Evolutionary conservation across 257 asterid species (phyloP), one percentile per base, ranked within the genome.

Genomic region (Oldenlandia corymbosa): DNA sequence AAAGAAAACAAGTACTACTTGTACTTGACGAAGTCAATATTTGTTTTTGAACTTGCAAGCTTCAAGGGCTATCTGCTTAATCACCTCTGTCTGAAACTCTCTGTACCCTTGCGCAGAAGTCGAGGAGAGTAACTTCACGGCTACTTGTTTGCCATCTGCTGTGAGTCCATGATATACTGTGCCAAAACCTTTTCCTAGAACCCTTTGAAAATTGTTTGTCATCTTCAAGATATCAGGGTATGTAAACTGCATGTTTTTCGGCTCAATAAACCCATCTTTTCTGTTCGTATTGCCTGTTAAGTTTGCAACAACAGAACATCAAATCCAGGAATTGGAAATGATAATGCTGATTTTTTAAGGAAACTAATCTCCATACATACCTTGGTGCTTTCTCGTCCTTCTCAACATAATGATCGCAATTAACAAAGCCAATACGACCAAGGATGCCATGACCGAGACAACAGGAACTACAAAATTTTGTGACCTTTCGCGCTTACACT

Each of bases 151-250:
- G 43, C 64, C 71, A 49, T 45, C 64, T 42, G 60, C n/a, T 42
- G 67, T n/a, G 6, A 17, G 4, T 4, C 90, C 81, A 30, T 28
- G 69, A 62, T 80, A 83, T 7, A 83, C 90, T 9, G 60, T 58
- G 20, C 87, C 85, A 54, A 78, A 78, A 49, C 85, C 87, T 67
- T 59, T 51, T 5, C 85, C 87, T 10, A 80, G 24, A 69, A 74
- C 37, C 39, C 37, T 76, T 37, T 58, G 69, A 51, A 72, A 69
- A 62, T 73, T 65, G 57, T 65, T 62, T 31, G 76, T 74, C 10
- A 80, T 67, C 30, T 48, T 64, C 58, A 62, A 16, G 13, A 80
- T 59, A 69, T 83, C 71, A 1, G 78, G 14, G 62, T 61, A 75
- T 1, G 56, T 51, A 18, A 73, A 80, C 13, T 55, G 52, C 60